A percentile compares a stretch with the other conserved stretches of the same genome.
These are phyloP conservation scores for Euphorbia corollata DNA, from an alignment of 441 rosid species.

Conservation along the genomic window DNA sequence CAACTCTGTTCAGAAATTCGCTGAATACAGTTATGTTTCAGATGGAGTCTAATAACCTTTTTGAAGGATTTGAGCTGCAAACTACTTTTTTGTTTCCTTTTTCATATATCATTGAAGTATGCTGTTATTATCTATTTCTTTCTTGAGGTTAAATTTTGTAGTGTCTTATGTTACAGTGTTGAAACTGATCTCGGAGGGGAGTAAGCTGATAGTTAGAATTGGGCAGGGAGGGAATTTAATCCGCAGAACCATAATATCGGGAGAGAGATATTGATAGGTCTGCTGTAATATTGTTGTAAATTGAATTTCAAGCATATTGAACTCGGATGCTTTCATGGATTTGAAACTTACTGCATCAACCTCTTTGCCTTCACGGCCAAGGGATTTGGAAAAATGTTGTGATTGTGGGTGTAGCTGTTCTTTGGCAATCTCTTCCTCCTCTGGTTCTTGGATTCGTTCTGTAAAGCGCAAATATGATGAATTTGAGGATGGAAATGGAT, in stretches of 20 bases:
- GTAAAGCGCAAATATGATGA: constrained; percentile 71
- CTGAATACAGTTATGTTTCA: background rate
- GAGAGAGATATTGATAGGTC: constrained; percentile 22
- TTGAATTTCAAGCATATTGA: constrained; percentile 4
- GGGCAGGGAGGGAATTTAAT: constrained; percentile 20
- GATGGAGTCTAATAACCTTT: background rate
- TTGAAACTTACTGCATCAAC: constrained; percentile 27
- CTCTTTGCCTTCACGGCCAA: constrained; percentile 25
- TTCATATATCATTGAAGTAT: background rate
- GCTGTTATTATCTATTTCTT: background rate
- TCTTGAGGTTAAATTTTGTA: background rate
- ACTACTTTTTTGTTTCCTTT: background rate
- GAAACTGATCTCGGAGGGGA: constrained; percentile 22
- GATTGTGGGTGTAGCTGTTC: constrained; percentile 58
- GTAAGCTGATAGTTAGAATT: constrained; percentile 25
- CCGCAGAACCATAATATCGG: constrained; percentile 1
- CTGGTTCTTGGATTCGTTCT: constrained; percentile 49
- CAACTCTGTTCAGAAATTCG: background rate
- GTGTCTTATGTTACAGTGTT: constrained; percentile 4
- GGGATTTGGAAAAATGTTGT: constrained; percentile 43
- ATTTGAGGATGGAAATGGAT: constrained; percentile 36
- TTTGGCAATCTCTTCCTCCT: constrained; percentile 24
- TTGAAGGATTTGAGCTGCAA: background rate
- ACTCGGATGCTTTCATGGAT: constrained; percentile 50
- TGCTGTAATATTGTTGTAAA: background rate